phyloP scores from a whole-genome alignment of 1,284 basidiomycete genomes.

The Vanrija sp. region DNA sequence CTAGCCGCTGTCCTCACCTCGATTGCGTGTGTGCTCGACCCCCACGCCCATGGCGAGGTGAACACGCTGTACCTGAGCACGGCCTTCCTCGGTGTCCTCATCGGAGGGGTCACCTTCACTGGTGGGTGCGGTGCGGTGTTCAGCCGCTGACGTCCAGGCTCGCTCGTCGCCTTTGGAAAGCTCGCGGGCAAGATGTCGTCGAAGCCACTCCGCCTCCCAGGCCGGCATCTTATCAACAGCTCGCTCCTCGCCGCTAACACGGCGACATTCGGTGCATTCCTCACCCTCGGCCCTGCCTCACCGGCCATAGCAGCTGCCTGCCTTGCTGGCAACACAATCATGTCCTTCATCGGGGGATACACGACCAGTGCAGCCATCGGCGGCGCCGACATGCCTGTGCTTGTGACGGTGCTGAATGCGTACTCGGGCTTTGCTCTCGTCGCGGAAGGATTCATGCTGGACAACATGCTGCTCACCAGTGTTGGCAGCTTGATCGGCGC shows the following conservation, averaged over 20 bases:
- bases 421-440: constrained; percentile 88
- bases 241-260: constrained; percentile 65
- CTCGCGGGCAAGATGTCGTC: constrained; percentile 73
- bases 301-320: constrained; percentile 71
- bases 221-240: constrained; percentile 68
- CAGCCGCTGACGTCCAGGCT: constrained; percentile 63
- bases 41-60: constrained; percentile 51
- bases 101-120: constrained; percentile 53
- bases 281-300: constrained; percentile 63
- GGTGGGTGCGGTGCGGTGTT: constrained; percentile 55
- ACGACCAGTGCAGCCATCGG: constrained; percentile 81
- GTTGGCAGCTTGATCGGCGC: constrained; percentile 78
- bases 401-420: constrained; percentile 80
- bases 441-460: constrained; percentile 85
- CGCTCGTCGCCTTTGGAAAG: constrained; percentile 81
- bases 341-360: constrained; percentile 72
- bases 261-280: constrained; percentile 67
- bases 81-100: constrained; percentile 77
- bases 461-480: constrained; percentile 73
- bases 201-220: constrained; percentile 65
- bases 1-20: constrained; percentile 78
- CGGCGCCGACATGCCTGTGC: constrained; percentile 84
- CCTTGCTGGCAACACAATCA: constrained; percentile 63
- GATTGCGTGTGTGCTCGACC: constrained; percentile 69
- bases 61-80: constrained; percentile 69